Base-by-base conservation (phyloP, 805 yeast species). In the Pichia occidentalis region DNA sequence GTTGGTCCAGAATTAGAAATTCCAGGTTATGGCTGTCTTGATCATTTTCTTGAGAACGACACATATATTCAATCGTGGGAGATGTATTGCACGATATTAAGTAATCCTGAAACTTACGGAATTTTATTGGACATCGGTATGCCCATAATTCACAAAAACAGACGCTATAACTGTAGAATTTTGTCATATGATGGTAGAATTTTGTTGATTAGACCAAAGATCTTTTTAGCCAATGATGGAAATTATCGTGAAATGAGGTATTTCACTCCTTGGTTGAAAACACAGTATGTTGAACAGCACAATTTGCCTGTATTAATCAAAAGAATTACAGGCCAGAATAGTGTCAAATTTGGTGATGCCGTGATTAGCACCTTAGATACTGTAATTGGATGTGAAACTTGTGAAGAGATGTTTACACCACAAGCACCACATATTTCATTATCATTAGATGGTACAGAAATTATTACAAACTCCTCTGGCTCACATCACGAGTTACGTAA, bases 1-100 rank as follows among this genome's bases (percentile, higher is more conserved):
- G 96, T 94, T 14, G 99, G 99, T 2, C 98, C 98, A 2, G 99
- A 92, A 59, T 69, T 92, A 29, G 99, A 92, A 60, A 68, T 94
- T 32, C 77, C 95, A 34, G 97, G 97, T 3, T 92, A 92, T 57
- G 95, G 95, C 3, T 86, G 95, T 58, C 65, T 86, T 35, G 99
- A 92, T 57, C 98, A 92, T 58, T 92, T 88, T 53, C 67, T 85
- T 20, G 99, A 92, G 55, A 80, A 79, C 51, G 99, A 92, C 58
- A 67, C 85, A 8, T 88, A 77, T 54, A 68, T 83, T 30, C 97
- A 92, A 58, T 78, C 90, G 2, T 92, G 97, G 98, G 96, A 92
- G 56, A 80, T 87, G 77, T 84, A 85, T 54, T 82, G 80, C 2
- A 77, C 85, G 25, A 85, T 92, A 25, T 58, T 94, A 39, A 57